Evolutionary conservation across 345 rosid species (phyloP).

Genomic region (Microthlaspi erraticum): DNA sequence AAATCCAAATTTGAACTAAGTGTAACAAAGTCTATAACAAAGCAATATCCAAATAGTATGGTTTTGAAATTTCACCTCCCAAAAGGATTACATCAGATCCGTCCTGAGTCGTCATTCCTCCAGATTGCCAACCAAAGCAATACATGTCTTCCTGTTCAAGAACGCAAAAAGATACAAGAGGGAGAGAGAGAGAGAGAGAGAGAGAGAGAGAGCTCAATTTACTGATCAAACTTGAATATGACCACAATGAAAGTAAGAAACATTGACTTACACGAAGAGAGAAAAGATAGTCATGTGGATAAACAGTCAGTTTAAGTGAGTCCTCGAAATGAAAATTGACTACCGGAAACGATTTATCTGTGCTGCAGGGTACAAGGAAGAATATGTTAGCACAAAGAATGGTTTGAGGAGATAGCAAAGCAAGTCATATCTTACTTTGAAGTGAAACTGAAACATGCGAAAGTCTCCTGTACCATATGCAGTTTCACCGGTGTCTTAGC

Average conservation of each 20-base stretch:
- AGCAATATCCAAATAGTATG: neutral
- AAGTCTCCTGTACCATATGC: constrained; percentile 64
- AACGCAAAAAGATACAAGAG: neutral
- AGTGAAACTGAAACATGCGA: constrained; percentile 65
- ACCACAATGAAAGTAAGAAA: constrained; percentile 17
- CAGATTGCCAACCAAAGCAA: constrained; percentile 89
- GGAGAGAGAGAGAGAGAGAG: neutral
- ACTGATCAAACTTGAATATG: too few relatives aligned
- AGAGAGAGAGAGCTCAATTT: too few relatives aligned
- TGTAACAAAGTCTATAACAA: constrained; percentile 4
- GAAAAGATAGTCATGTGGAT: constrained; percentile 84
- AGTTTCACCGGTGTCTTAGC: constrained; percentile 58
- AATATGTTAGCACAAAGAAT: constrained; percentile 14
- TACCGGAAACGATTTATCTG: constrained; percentile 69
- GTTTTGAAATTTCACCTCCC: constrained; percentile 68
- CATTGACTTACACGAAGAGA: constrained; percentile 59
- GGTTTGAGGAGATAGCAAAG: neutral
- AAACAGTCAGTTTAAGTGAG: constrained; percentile 61
- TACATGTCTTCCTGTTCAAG: constrained; percentile 63
- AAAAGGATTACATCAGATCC: constrained; percentile 67
- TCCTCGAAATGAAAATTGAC: constrained; percentile 71
- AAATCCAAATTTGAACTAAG: constrained; percentile 11
- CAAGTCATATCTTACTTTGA: constrained; percentile 58
- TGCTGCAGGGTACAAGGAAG: constrained; percentile 58
- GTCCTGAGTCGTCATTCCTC: constrained; percentile 67